Evolutionary conservation across 352 stramenopile genomes (phyloP), one percentile per base, ranked within the genome.

Genomic region (Phytopythium aichiense): DNA sequence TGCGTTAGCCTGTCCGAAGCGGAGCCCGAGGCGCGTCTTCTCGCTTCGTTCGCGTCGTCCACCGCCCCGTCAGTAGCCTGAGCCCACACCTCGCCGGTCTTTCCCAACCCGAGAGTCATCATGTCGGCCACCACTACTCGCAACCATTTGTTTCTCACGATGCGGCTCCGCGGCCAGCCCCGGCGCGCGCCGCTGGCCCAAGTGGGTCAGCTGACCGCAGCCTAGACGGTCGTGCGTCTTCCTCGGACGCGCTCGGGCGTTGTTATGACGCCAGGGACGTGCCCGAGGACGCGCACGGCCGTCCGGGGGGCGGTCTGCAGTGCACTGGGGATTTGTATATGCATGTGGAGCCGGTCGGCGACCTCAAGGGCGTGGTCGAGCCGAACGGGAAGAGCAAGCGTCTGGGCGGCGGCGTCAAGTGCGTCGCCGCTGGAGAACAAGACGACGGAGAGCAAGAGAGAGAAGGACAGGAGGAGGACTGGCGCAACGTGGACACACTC

Each of bases 401-500:
- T 45, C 16, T 43, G 50, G 30, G 30, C 20, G 30, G 16, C 33
- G 31, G 18, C 7, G 11, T 28, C 31, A 45, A 57, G 51, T 22
- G 20, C 22, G 31, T 45, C n/a, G 51, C n/a, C n/a, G 30, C 20
- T 61, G 49, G 61, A 66, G 59, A 43, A n/a, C n/a, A n/a, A 51
- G 35, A 55, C 61, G 45, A 67, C 43, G 53, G 53, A 54, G 56
- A 67, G 23, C 37, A 64, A 53, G 35, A 60, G 35, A 46, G 42
- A 58, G 57, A 65, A 56, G 56, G 73, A 66, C 54, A 74, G 28
- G 64, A 74, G 31, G 79, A 74, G 31, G 79, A 87, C 63, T 80
- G 65, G 64, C 57, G 69, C 31, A 74, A 82, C 50, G 75, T 81
- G 49, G 71, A 89, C 45, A 66, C 79, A 52, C 66, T 87, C 25